Conservation (phyloP, 768 basidiomycete genomes). For the Xerocomus potaroensis region DNA sequence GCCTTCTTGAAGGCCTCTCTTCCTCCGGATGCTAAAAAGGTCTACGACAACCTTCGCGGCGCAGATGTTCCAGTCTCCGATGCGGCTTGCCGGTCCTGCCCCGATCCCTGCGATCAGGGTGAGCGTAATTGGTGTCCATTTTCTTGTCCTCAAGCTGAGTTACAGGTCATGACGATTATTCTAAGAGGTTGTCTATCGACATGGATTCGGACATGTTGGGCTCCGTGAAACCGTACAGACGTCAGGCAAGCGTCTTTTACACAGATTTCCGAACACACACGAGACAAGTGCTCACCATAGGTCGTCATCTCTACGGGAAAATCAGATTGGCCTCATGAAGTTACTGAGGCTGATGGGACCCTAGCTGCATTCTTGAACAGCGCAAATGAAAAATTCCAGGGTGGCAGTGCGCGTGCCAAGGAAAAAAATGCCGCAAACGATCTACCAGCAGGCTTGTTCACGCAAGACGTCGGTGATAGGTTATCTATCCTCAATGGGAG, state of each 20-base stretch:
- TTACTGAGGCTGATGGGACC: conserved; percentile 65
- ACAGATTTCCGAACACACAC: neutral
- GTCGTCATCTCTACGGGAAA: conserved; percentile 88
- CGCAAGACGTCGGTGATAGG: conserved; percentile 47
- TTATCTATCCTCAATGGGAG: conserved; percentile 83
- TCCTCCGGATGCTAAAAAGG: conserved; percentile 34
- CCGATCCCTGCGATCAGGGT: conserved; percentile 76
- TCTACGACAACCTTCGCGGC: conserved; percentile 49
- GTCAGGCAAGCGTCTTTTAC: conserved; percentile 52
- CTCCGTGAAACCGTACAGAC: conserved; percentile 75
- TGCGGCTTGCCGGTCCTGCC: conserved; percentile 69
- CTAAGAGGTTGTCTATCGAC: conserved; percentile 71
- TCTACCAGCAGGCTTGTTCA: conserved; percentile 50
- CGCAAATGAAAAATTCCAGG: conserved; percentile 16
- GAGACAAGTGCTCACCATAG: conserved; percentile 34
- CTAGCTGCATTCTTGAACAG: conserved; percentile 58
- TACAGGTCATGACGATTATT: conserved; percentile 71
- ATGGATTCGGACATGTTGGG: conserved; percentile 81
- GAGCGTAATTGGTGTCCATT: conserved; percentile 20
- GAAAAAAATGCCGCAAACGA: conserved; percentile 2
- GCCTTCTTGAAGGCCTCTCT: conserved; percentile 13
- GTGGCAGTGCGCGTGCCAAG: conserved; percentile 1
- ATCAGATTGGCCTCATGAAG: conserved; percentile 81
- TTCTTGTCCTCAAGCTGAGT: conserved; percentile 18
- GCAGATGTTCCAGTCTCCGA: conserved; percentile 61